These are phyloP conservation scores for Fusarium palustre DNA, from an alignment of 2,329 filamentous ascomycete species.

Conservation along the genomic window DNA sequence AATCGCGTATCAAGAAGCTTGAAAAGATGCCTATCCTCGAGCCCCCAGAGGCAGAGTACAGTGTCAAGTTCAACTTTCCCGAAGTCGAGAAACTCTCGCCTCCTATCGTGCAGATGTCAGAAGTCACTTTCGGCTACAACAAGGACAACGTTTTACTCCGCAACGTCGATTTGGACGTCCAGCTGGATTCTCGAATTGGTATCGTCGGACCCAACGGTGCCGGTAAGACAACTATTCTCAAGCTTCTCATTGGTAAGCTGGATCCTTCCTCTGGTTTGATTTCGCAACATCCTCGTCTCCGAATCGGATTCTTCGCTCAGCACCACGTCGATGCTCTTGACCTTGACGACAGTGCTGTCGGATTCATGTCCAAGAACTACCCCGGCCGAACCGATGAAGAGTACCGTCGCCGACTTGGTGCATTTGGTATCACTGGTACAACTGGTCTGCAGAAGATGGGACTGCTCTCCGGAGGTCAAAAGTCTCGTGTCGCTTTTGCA, in stretches of 20 bases:
- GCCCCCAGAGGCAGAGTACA: constrained; percentile 92
- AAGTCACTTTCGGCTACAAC: constrained; percentile 89
- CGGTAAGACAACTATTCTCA: constrained; percentile 98
- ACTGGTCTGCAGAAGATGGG: constrained; percentile 97
- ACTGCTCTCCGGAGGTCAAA: constrained; percentile 94
- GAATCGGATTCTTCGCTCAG: constrained; percentile 97
- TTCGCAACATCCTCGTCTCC: constrained; percentile 86
- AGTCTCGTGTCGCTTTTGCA: constrained; percentile 98
- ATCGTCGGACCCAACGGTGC: constrained; percentile 99
- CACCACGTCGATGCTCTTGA: constrained; percentile 98
- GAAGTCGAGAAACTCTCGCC: constrained; percentile 98
- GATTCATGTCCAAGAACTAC: constrained; percentile 94
- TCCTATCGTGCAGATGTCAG: constrained; percentile 97
- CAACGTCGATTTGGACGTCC: constrained; percentile 94
- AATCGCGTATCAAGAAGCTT: constrained; percentile 98
- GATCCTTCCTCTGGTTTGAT: constrained; percentile 82
- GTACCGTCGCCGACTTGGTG: constrained; percentile 93
- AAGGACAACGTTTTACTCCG: constrained; percentile 81
- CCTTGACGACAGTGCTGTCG: constrained; percentile 86
- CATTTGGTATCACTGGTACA: constrained; percentile 90
- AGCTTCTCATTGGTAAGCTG: constrained; percentile 92
- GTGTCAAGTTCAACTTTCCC: constrained; percentile 95
- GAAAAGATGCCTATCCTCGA: constrained; percentile 96
- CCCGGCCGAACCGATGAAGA: constrained; percentile 95
- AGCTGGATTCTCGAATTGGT: constrained; percentile 96